These are phyloP conservation scores for Boletellus dicymbophilus DNA, from an alignment of 1,284 basidiomycete genomes.

Conservation along the genomic window DNA sequence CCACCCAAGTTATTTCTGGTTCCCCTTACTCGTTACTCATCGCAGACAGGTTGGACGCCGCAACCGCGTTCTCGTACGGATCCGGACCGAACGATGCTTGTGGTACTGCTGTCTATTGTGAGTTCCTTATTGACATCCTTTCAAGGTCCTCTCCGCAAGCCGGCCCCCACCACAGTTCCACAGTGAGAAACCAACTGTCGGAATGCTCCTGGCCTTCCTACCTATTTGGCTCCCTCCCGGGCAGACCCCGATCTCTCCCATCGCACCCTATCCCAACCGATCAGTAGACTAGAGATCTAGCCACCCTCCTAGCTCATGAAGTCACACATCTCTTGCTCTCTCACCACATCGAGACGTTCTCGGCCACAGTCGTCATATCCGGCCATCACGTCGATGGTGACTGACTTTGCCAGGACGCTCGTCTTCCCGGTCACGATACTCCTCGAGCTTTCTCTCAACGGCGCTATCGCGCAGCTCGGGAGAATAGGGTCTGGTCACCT, in stretches of 20 bases:
- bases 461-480: conserved; percentile 81
- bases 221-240: conserved; percentile 50
- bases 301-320: conserved; percentile 86
- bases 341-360: conserved; percentile 88
- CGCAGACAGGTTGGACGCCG: conserved; percentile 76
- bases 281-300: conserved; percentile 82
- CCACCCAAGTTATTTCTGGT: conserved; percentile 66
- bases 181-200: no score
- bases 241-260: conserved; percentile 33
- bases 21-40: conserved; percentile 86
- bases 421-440: conserved; percentile 88
- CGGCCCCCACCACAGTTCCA: conserved; percentile 9
- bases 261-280: conserved; percentile 61
- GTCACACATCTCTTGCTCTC: conserved; percentile 84
- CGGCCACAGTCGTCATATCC: conserved; percentile 81
- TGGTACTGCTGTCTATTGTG: conserved; percentile 88
- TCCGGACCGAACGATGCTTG: conserved; percentile 89
- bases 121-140: conserved; percentile 83
- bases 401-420: conserved; percentile 75
- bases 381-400: conserved; percentile 73
- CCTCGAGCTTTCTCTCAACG: conserved; percentile 89
- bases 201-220: conserved; percentile 48
- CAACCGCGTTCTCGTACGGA: conserved; percentile 90
- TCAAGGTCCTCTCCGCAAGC: conserved; percentile 34
- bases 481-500: conserved; percentile 76